Evolutionary conservation across 2,329 filamentous ascomycete genomes (phyloP), one percentile per base, ranked within the genome.

Genomic region (Pyrenochaeta sp.): DNA sequence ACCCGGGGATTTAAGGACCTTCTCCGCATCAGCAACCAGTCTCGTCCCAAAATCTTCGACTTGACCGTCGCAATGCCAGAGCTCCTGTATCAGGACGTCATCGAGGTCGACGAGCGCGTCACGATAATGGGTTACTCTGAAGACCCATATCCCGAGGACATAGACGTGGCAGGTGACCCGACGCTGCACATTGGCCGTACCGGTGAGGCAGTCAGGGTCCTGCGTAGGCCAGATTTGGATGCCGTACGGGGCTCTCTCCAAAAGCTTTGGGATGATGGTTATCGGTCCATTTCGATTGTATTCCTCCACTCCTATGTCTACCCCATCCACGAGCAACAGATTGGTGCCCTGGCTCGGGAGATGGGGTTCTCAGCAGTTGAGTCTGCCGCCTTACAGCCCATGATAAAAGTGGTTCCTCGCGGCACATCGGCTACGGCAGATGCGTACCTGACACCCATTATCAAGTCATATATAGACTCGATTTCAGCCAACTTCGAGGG

Each of bases 1-100:
- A 71, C 64, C 4, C 66, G 65, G 51, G 71, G 71, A 4, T 72
- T 73, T 53, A 60, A 61, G 32, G 71, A 74, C 36, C 43, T 70
- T 14, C 49, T 70, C 7, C 49, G 61, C 7, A 73, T 74, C 37
- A 69, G 72, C 21, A 64, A 73, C 36, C 72, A 74, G 51, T 67
- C 69, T 10, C 64, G 72, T 7, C 72, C 72, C 21, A 56, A 65
- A 14, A 50, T 74, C 9, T 71, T 71, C 41, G 68, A 69, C 30
- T 52, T 71, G 7, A 58, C 56, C 18, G 58, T 69, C 33, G 41
- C 44, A 14, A 59, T 58, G 11, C 54, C 65, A 5, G 54, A 57
- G 21, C 56, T 61, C 4, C 49, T 71, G 14, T 64, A 69, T 51
- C 49, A 60, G 60, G 64, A 42, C 20, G 36, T 39, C 20, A 10